Evolutionary conservation across 306 rosid genomes (phyloP), one percentile per base, ranked within the genome.

Genomic region (Notholithocarpus densiflorus): DNA sequence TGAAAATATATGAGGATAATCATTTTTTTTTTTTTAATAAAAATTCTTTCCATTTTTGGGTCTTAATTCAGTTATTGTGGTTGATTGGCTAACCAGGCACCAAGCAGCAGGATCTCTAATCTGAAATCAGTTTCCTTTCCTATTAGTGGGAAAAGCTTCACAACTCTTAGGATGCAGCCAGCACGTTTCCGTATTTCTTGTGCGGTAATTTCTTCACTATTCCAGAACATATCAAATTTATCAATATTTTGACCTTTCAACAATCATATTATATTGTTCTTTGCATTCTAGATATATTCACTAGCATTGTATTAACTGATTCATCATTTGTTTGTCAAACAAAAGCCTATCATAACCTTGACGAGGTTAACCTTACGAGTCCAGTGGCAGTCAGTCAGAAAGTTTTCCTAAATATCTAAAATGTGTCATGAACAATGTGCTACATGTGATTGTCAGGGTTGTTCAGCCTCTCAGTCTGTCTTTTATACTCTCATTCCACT

Each of bases 111-210:
- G 84, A 65, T 81, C 76, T 78, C 88, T 73, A 80, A 66, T 64
- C 79, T 90, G 71, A 89, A 75, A 19, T 89, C 91, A 11, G 87
- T 92, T 82, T 92, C 93, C 23, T 84, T 90, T 75, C 86, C 91
- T 77, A 75, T 86, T 5, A 89, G 74, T 32, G 89, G 89, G 53
- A 82, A 81, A 9, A 77, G 75, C 26, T 92, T 92, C 81, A 89
- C 93, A 61, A 86, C 91, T 52, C 72, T 86, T 45, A 68, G 84
- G 74, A 66, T 77, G 77, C 88, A 82, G 79, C 83, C 84, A 53
- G 76, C 83, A 60, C 77, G 84, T 73, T 82, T 90, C 70, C 94
- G 69, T 72, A 85, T 94, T 79, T 68, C 83, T 48, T 89, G 98
- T 21, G 86, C 90, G 24, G 98, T 92, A 83, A 83, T 96, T 79